Percentiles rank a stretch among this genome's conserved stretches.
These are phyloP conservation scores for Berberis vulgaris DNA, from an alignment of 164 flowering plant genomes.

Conservation along the genomic window DNA sequence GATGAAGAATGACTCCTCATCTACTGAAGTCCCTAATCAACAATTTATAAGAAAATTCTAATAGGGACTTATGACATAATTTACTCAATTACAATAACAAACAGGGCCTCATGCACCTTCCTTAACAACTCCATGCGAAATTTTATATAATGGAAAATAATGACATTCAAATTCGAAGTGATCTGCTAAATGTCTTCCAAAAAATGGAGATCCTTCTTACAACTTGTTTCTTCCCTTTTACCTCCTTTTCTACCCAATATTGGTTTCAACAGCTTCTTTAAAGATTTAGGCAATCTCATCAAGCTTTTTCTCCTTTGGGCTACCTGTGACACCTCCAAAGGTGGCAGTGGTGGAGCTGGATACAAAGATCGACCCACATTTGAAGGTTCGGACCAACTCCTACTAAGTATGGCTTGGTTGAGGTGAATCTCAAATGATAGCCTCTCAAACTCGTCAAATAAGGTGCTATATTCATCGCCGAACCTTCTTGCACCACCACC, in stretches of 20 bases:
- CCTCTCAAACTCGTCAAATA: constrained; percentile 57
- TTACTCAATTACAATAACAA: too few species aligned
- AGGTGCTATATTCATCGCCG: constrained; percentile 56
- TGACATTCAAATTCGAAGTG: constrained; percentile 18
- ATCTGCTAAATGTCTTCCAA: constrained; percentile 45
- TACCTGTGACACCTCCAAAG: constrained; percentile 1
- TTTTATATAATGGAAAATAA: neutral
- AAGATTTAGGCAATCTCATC: constrained; percentile 25
- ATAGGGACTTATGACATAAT: too few species aligned
- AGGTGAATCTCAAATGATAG: constrained; percentile 55
- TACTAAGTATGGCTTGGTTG: constrained; percentile 49
- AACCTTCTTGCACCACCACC: constrained; percentile 7
- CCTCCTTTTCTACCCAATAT: constrained; percentile 17
- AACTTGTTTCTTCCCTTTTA: constrained; percentile 7
- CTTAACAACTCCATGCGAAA: too few species aligned
- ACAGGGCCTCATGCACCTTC: constrained; percentile 28
- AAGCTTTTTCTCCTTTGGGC: constrained; percentile 13
- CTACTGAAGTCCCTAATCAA: too few species aligned
- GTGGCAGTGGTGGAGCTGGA: constrained; percentile 6
- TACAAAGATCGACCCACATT: neutral
- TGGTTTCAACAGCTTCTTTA: constrained; percentile 47
- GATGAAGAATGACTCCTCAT: too few species aligned
- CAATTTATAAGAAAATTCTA: too few species aligned
- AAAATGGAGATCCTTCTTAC: constrained; percentile 16
- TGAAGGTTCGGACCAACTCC: constrained; percentile 42